Evolutionary conservation across 1,284 basidiomycete species (phyloP).

Genomic region (Mycena sp.): DNA sequence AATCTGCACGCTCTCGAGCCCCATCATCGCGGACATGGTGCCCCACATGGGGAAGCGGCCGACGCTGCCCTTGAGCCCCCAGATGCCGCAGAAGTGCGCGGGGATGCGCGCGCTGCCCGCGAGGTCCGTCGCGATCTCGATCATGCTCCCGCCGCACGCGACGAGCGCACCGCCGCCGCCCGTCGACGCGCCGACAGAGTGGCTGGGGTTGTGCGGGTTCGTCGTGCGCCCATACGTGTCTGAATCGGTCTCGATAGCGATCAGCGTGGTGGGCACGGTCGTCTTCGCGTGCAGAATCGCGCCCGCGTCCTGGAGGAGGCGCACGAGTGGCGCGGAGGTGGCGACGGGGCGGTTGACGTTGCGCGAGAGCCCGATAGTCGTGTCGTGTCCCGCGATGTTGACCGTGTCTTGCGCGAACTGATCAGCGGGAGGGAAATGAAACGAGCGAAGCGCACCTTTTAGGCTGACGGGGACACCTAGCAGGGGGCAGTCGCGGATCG

Average conservation of each 20-base stretch:
- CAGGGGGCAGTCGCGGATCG: slow-evolving; percentile 53
- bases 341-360: slow-evolving; percentile 62
- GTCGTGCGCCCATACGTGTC: slow-evolving; percentile 74
- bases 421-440: slow-evolving; percentile 4
- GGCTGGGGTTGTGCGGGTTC: slow-evolving; percentile 69
- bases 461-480: slow-evolving; percentile 76
- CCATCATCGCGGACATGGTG: slow-evolving; percentile 56
- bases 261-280: slow-evolving; percentile 75
- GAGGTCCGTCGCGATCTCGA: slow-evolving; percentile 82
- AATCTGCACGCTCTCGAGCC: slow-evolving; percentile 69
- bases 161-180: slow-evolving; percentile 79
- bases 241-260: slow-evolving; percentile 79
- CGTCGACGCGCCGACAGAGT: slow-evolving; percentile 74
- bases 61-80: slow-evolving; percentile 65
- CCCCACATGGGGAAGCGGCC: slow-evolving; percentile 63
- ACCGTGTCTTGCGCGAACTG: slow-evolving; percentile 55
- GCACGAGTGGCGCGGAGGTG: slow-evolving; percentile 69
- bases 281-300: slow-evolving; percentile 85
- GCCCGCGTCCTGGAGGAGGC: slow-evolving; percentile 73
- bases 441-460: slow-evolving; percentile 51
- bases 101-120: slow-evolving; percentile 80
- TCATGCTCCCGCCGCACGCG: slow-evolving; percentile 71
- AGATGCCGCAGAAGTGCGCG: slow-evolving; percentile 76
- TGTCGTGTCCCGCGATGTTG: slow-evolving; percentile 75
- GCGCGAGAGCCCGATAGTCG: slow-evolving; percentile 79